These are phyloP conservation scores for Fusarium pilosicola DNA, from an alignment of 2,329 filamentous ascomycete species.

Conservation along the genomic window DNA sequence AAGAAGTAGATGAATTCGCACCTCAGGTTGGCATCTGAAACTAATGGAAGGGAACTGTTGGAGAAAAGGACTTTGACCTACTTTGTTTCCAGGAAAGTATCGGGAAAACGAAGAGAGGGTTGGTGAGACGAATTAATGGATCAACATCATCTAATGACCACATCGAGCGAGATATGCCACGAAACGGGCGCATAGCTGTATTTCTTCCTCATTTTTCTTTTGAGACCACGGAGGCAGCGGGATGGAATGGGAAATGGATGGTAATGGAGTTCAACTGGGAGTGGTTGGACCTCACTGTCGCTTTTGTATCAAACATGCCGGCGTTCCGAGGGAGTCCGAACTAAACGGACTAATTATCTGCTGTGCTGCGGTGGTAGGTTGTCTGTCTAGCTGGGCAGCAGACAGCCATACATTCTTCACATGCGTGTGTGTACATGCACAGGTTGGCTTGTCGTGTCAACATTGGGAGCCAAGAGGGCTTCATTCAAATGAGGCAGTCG, in stretches of 20 bases:
- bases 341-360: conserved; percentile 24
- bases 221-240: conserved; percentile 6
- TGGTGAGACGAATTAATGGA: conserved; percentile 38
- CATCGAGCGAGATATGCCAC: conserved; percentile 11
- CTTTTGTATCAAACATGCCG: conserved; percentile 36
- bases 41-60: not conserved
- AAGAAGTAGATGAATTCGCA: conserved; percentile 26
- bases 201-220: conserved; percentile 13
- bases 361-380: not conserved
- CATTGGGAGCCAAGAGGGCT: not conserved
- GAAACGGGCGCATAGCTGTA: conserved; percentile 24
- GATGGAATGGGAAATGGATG: conserved; percentile 12
- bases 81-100: not conserved
- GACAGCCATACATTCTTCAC: not conserved
- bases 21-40: not conserved
- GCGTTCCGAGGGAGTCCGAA: conserved; percentile 26
- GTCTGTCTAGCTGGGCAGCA: not conserved
- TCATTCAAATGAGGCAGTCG: not conserved
- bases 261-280: conserved; percentile 28
- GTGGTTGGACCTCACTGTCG: conserved; percentile 29
- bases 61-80: not conserved
- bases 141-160: conserved; percentile 38
- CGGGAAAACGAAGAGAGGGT: conserved; percentile 14
- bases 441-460: not conserved
- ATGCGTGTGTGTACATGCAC: not conserved